Evolutionary conservation across 306 rosid genomes (phyloP), one percentile per base, ranked within the genome.

Genomic region (Quercus robur): DNA sequence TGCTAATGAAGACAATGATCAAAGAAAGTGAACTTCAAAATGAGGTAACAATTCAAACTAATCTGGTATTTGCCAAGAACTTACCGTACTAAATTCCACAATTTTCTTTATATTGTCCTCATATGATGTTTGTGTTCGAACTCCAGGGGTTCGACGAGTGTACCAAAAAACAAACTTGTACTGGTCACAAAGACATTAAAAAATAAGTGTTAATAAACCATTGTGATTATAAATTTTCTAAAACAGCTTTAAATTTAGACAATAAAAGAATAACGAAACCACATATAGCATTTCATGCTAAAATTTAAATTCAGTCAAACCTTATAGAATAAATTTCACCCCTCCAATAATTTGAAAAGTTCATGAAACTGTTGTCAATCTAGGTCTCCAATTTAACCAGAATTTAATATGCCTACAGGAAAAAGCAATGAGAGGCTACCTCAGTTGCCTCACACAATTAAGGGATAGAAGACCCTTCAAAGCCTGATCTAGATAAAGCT

Each of bases 61-160:
- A 67, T 77, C 31, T 26, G 14, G 41, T 46, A 56, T 55, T 46
- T 71, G 31, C 33, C 71, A 70, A 68, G 63, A 75, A 69, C 87
- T 64, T 82, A 92, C 99, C 81, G 99, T 87, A 73, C 97, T 94
- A 75, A 94, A 94, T 44, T 93, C 97, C 41, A 93, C 91, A 44
- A 92, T 91, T 85, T 89, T 94, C 90, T 93, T 94, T 74, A 94
- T 92, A 80, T 91, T 92, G 87, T 94, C 97, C 86, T 94, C 97
- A 8, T 94, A 94, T 10, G 98, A 86, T 49, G 94, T 77, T 75
- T 91, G 93, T 44, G 79, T 93, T 28, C 94, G 87, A 80, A 93
- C 85, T 76, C 98, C 99, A 10, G 94, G 99, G 44, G 95, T 86
- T 44, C 98, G 92, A 12, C 99, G 99, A 21, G 99, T 95, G 90